Base-by-base conservation (phyloP, 768 basidiomycete genomes). In the Kwoniella shandongensis region DNA sequence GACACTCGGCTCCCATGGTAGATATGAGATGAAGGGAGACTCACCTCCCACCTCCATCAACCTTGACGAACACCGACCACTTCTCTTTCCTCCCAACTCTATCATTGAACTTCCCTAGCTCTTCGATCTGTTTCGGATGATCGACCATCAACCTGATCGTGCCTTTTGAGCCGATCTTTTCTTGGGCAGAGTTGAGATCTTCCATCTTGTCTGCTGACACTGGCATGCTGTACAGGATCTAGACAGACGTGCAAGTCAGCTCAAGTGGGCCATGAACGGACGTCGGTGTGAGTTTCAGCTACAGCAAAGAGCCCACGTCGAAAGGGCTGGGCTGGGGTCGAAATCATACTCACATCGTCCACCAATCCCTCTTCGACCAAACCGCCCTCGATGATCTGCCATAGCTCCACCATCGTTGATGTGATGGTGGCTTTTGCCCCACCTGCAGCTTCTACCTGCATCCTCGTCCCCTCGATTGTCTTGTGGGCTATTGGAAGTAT, bases 161-260 rank as follows among this genome's bases (percentile, higher is more conserved):
- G 4, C 82, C 87, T n/a, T 84, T 86, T 55, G 82, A 68, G 29
- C 77, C 79, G 42, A 88, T 76, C 59, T 83, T 80, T 38, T 83
- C 80, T 76, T 84, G 81, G 12, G 89, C 78, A 5, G 75, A 74
- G 29, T 84, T 82, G 25, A 91, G 78, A 62, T 89, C 89, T 35
- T 81, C 81, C 15, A 91, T 78, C 76, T 88, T 91, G 79, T 86
- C 87, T 13, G 80, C 57, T 4, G 81, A 81, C 1, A 88, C 76
- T 10, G 89, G 91, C 39, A 91, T 79, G 4, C 88, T 87, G 68
- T 91, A 91, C 13, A 93, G 78, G 62, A 93, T 82, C 89, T 93
- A 7, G 40, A 5, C 40, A 41, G n/a, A 8, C 35, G 35, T n/a
- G n/a, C n/a, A n/a, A n/a, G n/a, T n/a, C n/a, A n/a, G n/a, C n/a